Conservation (phyloP, 306 rosid species). For the Corylus americana region DNA sequence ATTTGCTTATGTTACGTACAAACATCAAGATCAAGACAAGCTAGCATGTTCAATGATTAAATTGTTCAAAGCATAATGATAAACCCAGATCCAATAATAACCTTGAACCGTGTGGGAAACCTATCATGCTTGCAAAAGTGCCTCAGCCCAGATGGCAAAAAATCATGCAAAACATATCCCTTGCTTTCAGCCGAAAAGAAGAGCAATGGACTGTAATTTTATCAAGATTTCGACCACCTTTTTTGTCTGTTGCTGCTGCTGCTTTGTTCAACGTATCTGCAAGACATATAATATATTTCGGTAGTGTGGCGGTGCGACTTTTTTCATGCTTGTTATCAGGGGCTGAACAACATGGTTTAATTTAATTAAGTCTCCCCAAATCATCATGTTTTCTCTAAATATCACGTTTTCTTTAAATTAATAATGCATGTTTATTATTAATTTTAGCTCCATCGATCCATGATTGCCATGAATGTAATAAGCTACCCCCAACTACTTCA, state of each 20-base stretch:
- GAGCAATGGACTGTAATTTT: neutral
- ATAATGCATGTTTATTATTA: no score
- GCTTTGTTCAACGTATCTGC: constrained; percentile 11
- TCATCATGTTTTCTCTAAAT: no score
- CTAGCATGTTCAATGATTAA: neutral
- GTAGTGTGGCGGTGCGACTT: neutral
- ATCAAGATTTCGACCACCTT: neutral
- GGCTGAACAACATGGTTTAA: no score
- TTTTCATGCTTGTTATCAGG: neutral
- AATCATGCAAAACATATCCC: neutral
- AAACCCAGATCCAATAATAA: neutral
- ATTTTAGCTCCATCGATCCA: neutral
- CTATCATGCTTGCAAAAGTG: neutral
- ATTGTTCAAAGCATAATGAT: neutral
- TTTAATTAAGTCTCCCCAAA: no score
- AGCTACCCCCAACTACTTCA: no score
- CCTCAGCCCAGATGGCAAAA: neutral
- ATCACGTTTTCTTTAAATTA: no score
- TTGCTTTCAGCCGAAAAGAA: neutral
- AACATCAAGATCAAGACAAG: neutral
- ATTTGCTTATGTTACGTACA: neutral
- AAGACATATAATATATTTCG: neutral
- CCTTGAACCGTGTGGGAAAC: neutral
- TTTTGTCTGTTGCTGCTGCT: neutral
- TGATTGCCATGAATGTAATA: no score